Evolutionary conservation across 1,139 yeast species (phyloP).

Genomic region (Spencermartinsiella ligniputridi): DNA sequence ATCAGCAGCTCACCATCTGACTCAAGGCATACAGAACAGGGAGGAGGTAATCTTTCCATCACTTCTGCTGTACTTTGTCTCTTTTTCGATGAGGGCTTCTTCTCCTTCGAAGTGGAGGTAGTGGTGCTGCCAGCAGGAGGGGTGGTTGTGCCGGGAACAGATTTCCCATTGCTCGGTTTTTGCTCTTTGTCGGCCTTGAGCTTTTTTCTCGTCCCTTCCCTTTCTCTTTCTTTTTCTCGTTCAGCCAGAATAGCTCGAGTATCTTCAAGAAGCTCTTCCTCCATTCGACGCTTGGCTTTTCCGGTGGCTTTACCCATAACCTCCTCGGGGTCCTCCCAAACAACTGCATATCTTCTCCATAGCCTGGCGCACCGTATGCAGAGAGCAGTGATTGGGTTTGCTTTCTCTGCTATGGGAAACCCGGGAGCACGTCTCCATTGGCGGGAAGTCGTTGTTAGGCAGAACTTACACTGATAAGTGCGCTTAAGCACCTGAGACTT

Average conservation of each 20-base stretch:
- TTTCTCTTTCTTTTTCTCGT: conserved; percentile 33
- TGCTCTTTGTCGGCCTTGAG: conserved; percentile 16
- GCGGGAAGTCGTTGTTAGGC: conserved; percentile 48
- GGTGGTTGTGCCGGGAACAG: conserved; percentile 13
- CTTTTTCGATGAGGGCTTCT: background rate
- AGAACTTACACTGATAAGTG: conserved; percentile 58
- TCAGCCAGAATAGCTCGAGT: conserved; percentile 55
- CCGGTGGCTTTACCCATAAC: conserved; percentile 50
- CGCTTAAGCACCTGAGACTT: conserved; percentile 41
- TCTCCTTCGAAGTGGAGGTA: background rate
- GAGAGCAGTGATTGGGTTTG: conserved; percentile 47
- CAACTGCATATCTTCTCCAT: conserved; percentile 87
- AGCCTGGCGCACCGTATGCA: conserved; percentile 84
- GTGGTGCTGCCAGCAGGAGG: conserved; percentile 26
- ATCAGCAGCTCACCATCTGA: conserved; percentile 35
- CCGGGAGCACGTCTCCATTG: conserved; percentile 79
- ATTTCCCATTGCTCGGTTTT: background rate
- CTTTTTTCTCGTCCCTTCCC: conserved; percentile 18
- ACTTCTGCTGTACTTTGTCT: conserved; percentile 1
- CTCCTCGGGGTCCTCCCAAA: conserved; percentile 82
- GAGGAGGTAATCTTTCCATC: background rate
- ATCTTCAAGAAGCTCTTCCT: conserved; percentile 68
- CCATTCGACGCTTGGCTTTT: conserved; percentile 55
- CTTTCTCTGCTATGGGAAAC: conserved; percentile 38
- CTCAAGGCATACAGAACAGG: conserved; percentile 11